Evolutionary conservation across 306 rosid genomes (phyloP).

Genomic region (Dalbergia oliveri): DNA sequence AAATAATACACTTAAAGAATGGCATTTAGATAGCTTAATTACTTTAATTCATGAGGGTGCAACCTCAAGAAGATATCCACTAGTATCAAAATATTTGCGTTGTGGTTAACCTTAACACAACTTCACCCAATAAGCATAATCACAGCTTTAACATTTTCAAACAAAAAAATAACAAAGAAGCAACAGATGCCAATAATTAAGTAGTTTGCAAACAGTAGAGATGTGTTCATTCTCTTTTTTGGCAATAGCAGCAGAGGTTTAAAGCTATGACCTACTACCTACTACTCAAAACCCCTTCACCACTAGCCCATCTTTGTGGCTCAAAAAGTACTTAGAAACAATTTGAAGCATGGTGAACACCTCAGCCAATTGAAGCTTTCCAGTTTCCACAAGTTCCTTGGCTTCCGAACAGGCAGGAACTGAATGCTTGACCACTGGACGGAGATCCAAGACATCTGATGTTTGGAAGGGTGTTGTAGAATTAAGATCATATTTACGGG

Average conservation of each 20-base stretch:
- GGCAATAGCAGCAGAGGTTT: constrained; percentile 9
- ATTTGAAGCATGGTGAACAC: constrained; percentile 50
- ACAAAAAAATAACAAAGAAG: background rate
- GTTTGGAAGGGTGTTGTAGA: constrained; percentile 81
- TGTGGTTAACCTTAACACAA: background rate
- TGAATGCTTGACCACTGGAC: constrained; percentile 95
- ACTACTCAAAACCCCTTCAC: constrained; percentile 11
- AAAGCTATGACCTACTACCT: constrained; percentile 14
- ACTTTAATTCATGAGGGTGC: constrained; percentile 11
- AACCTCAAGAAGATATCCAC: constrained; percentile 29
- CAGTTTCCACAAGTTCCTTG: constrained; percentile 96
- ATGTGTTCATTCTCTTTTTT: background rate
- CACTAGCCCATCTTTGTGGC: background rate
- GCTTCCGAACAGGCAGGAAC: constrained; percentile 96
- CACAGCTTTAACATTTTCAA: background rate
- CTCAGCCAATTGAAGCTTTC: constrained; percentile 97
- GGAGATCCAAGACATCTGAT: constrained; percentile 82
- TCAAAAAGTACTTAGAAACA: background rate
- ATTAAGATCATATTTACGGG: constrained; percentile 83
- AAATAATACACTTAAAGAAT: background rate
- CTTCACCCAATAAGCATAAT: constrained; percentile 18
- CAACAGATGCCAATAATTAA: background rate
- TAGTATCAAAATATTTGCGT: background rate
- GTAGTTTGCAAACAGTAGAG: background rate
- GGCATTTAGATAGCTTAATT: background rate